Conservation (phyloP, 2,329 filamentous ascomycete species). For the Colletotrichum karsti region DNA sequence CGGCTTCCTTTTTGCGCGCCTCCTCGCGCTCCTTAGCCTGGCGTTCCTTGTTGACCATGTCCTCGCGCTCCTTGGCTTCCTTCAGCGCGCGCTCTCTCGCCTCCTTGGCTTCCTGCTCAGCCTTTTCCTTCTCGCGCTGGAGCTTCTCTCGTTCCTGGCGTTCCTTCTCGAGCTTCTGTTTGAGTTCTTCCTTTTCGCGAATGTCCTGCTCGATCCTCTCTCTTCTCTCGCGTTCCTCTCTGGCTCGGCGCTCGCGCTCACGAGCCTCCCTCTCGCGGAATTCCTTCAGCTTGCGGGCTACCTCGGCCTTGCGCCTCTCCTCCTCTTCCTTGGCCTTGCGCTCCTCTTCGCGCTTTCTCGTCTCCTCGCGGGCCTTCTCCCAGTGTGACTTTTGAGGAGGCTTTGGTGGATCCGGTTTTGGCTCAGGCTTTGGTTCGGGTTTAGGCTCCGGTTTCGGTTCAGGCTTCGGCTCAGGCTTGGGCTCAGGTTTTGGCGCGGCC, state of each 20-base stretch:
- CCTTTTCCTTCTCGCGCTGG: slow-evolving; percentile 53
- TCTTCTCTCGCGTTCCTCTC: slow-evolving; percentile 44
- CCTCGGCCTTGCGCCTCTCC: slow-evolving; percentile 66
- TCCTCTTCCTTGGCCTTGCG: slow-evolving; percentile 69
- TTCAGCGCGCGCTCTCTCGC: slow-evolving; percentile 35
- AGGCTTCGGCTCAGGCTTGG: slow-evolving; percentile 33
- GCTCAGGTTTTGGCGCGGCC: no score
- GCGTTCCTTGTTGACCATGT: slow-evolving; percentile 49
- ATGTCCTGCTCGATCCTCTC: slow-evolving; percentile 45
- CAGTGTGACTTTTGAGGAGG: slow-evolving; percentile 32
- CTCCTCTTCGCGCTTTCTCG: slow-evolving; percentile 69
- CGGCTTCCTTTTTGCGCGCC: slow-evolving; percentile 38
- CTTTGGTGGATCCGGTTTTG: slow-evolving; percentile 29
- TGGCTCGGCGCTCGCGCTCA: slow-evolving; percentile 51
- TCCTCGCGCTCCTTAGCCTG: slow-evolving; percentile 41
- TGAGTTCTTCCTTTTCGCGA: slow-evolving; percentile 39
- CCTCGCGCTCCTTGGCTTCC: slow-evolving; percentile 40
- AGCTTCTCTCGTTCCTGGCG: slow-evolving; percentile 47
- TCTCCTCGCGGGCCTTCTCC: slow-evolving; percentile 64
- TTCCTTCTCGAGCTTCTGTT: slow-evolving; percentile 38
- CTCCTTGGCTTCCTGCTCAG: slow-evolving; percentile 49
- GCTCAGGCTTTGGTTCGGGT: slow-evolving; percentile 34
- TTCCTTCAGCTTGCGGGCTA: slow-evolving; percentile 60
- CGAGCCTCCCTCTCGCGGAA: slow-evolving; percentile 64
- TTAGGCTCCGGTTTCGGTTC: slow-evolving; percentile 28